These are phyloP conservation scores for Globisporangium alternatum DNA, from an alignment of 352 stramenopile genomes.

Conservation along the genomic window DNA sequence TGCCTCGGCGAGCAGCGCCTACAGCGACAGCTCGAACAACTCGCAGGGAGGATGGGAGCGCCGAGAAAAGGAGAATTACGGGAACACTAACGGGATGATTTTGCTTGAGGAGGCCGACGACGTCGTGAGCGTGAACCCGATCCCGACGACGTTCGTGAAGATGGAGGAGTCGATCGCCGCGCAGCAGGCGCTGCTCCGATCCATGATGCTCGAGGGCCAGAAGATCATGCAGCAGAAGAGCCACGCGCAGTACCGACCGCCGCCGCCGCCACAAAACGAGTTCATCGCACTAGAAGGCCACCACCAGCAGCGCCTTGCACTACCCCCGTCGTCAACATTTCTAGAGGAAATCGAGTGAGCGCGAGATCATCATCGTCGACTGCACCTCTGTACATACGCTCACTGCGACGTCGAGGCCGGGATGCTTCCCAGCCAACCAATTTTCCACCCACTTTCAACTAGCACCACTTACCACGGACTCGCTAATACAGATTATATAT, in stretches of 20 bases:
- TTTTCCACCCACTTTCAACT: no score
- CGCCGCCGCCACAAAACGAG: constrained; percentile 13
- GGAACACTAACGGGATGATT: constrained; percentile 19
- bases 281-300: constrained; percentile 27
- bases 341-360: constrained; percentile 13
- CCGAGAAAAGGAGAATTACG: constrained; percentile 7
- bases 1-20: constrained; percentile 29
- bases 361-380: not conserved
- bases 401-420: no score
- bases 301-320: constrained; percentile 15
- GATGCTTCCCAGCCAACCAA: no score
- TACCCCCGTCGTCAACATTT: constrained; percentile 23
- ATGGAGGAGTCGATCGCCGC: constrained; percentile 80
- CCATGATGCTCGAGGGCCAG: constrained; percentile 72
- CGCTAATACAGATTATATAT: no score
- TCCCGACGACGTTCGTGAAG: constrained; percentile 63
- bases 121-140: constrained; percentile 44
- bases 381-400: not conserved
- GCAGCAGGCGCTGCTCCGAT: constrained; percentile 66
- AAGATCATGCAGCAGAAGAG: constrained; percentile 55
- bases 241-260: constrained; percentile 7
- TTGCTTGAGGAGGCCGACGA: constrained; percentile 38
- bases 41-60: constrained; percentile 23
- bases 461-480: no score
- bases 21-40: constrained; percentile 28